Evolutionary conservation across 2,329 filamentous ascomycete species (phyloP).

Genomic region (Sporothrix brunneoviolacea): DNA sequence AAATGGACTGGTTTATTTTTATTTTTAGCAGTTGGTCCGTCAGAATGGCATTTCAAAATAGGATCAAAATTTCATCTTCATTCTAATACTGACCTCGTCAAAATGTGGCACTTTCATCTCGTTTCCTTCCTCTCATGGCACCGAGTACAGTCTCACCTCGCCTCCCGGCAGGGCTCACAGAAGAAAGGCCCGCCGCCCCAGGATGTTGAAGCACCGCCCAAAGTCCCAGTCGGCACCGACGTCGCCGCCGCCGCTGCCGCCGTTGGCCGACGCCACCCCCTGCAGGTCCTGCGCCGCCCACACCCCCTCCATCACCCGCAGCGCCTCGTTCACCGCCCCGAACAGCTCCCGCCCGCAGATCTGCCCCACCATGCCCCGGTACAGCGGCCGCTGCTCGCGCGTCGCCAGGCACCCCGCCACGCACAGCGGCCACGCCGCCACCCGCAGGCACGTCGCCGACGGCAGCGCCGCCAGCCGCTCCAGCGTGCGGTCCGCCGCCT

Average conservation of each 20-base stretch:
- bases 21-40: too few species aligned
- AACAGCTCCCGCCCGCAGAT: constrained; percentile 40
- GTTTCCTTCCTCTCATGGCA: too few species aligned
- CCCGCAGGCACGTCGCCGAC: constrained; percentile 25
- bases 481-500: constrained; percentile 18
- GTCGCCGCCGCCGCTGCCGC: constrained; percentile 28
- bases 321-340: constrained; percentile 37
- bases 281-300: constrained; percentile 33
- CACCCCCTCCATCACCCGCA: constrained; percentile 40
- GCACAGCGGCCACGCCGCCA: constrained; percentile 31
- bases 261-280: too few species aligned
- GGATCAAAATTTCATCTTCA: too few species aligned
- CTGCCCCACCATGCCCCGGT: constrained; percentile 33
- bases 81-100: too few species aligned
- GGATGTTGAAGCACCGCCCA: constrained; percentile 31
- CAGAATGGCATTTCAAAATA: too few species aligned
- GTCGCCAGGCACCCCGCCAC: constrained; percentile 32
- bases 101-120: too few species aligned
- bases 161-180: too few species aligned
- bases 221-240: constrained; percentile 35
- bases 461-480: constrained; percentile 20
- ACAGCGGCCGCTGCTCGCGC: constrained; percentile 27
- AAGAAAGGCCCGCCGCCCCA: constrained; percentile 20
- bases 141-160: too few species aligned
- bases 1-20: too few species aligned